Evolutionary conservation across 2,329 filamentous ascomycete genomes (phyloP).

Genomic region (Fonsecaea erecta): DNA sequence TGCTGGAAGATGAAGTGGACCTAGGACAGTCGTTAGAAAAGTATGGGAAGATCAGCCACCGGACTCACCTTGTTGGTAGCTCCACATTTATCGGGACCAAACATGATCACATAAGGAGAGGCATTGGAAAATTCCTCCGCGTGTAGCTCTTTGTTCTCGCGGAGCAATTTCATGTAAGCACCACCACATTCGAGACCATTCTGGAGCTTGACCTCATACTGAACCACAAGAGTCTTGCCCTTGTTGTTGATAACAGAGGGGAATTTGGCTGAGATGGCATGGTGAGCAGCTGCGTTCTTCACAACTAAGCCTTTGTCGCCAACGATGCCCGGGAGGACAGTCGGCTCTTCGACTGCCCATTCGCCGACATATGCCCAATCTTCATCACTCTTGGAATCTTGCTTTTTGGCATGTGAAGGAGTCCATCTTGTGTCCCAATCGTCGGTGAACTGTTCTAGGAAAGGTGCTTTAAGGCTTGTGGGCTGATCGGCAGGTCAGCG

Average conservation of each 20-base stretch:
- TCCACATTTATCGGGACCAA: conserved; percentile 98
- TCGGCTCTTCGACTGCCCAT: conserved; percentile 95
- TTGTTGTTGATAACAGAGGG: conserved; percentile 95
- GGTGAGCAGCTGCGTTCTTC: conserved; percentile 97
- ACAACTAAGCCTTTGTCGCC: conserved; percentile 96
- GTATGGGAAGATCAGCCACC: not conserved
- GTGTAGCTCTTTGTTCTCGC: conserved; percentile 96
- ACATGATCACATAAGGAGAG: conserved; percentile 99
- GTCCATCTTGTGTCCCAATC: conserved; percentile 96
- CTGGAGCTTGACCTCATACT: conserved; percentile 99
- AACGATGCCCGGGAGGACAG: conserved; percentile 85
- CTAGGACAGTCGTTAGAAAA: conserved; percentile 42
- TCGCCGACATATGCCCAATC: conserved; percentile 98
- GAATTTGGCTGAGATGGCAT: conserved; percentile 99
- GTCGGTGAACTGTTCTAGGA: conserved; percentile 97
- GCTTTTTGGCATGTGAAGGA: conserved; percentile 95
- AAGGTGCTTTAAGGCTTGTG: conserved; percentile 84
- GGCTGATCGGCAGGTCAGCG: conserved; percentile 62
- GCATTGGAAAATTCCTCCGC: conserved; percentile 97
- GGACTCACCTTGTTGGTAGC: conserved; percentile 89
- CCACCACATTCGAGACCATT: conserved; percentile 96
- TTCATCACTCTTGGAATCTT: conserved; percentile 76
- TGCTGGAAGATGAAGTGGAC: conserved; percentile 98
- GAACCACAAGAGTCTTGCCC: conserved; percentile 93
- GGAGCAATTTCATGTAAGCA: conserved; percentile 98